Conservation (phyloP, 805 yeast species). For the Brettanomyces bruxellensis region DNA sequence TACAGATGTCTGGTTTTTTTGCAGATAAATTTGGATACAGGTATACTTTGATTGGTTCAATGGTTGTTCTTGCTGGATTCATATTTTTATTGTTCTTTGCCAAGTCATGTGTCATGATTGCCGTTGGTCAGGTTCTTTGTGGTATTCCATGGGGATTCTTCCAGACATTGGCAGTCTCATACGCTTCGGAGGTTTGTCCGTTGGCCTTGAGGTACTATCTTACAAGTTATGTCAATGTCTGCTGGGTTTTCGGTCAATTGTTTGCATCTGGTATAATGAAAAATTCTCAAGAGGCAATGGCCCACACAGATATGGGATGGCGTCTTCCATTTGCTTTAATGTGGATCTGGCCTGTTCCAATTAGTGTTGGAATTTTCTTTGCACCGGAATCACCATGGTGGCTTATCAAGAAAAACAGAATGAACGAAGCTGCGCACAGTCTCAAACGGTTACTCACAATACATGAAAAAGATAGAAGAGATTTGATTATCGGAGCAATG, state of each 20-base stretch:
- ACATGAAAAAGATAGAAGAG: neutral
- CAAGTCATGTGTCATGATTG: neutral
- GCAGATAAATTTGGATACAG: too few species aligned
- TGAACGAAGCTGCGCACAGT: neutral
- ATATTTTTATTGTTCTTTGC: neutral
- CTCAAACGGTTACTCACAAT: neutral
- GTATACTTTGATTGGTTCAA: too few species aligned
- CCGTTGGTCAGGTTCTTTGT: neutral
- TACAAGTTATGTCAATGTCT: too few species aligned
- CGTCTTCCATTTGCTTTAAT: slow-evolving; percentile 50
- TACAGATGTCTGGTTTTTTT: too few species aligned
- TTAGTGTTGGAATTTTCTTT: slow-evolving; percentile 20
- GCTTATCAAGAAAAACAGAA: slow-evolving; percentile 34
- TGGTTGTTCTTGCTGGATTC: neutral
- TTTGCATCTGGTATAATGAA: slow-evolving; percentile 28
- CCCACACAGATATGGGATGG: slow-evolving; percentile 9
- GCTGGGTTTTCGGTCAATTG: too few species aligned
- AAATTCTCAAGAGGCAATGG: neutral
- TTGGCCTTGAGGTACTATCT: too few species aligned
- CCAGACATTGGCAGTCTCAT: too few species aligned
- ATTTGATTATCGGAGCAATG: slow-evolving; percentile 4
- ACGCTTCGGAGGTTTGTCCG: too few species aligned
- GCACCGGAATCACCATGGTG: slow-evolving; percentile 33
- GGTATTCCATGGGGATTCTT: too few species aligned
- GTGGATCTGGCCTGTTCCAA: slow-evolving; percentile 48